Percentiles rank a stretch among this genome's conserved stretches.
These are phyloP conservation scores for Eucalyptus fibrosa DNA, from an alignment of 345 rosid species.

Conservation along the genomic window DNA sequence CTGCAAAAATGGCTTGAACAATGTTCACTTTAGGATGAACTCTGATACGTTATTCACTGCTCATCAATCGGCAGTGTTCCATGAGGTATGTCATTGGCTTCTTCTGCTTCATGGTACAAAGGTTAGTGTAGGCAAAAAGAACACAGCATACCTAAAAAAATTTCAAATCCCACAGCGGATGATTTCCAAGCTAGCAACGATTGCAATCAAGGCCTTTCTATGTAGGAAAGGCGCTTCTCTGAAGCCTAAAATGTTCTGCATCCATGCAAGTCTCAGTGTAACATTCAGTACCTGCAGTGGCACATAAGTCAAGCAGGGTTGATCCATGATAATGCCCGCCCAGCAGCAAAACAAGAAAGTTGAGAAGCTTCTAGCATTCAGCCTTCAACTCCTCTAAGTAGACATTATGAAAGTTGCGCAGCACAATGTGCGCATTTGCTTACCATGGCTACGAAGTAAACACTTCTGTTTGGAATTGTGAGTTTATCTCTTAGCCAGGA, in stretches of 20 bases:
- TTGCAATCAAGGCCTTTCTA: conserved; percentile 30
- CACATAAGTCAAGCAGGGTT: not conserved
- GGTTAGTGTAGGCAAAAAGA: too few species aligned
- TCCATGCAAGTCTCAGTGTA: conserved; percentile 68
- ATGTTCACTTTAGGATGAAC: not conserved
- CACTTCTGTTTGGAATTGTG: conserved; percentile 26
- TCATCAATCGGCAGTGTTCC: not conserved
- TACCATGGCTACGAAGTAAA: conserved; percentile 70
- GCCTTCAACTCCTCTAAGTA: not conserved
- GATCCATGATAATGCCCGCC: not conserved
- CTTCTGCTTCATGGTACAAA: not conserved
- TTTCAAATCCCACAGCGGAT: conserved; percentile 80
- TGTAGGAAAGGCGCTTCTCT: conserved; percentile 42
- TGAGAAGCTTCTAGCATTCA: not conserved
- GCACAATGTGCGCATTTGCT: not conserved
- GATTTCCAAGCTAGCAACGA: conserved; percentile 60
- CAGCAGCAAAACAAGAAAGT: not conserved
- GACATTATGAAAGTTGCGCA: too few species aligned
- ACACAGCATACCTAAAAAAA: not conserved
- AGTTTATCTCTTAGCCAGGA: conserved; percentile 79
- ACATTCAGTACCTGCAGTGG: conserved; percentile 42
- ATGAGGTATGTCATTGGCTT: not conserved
- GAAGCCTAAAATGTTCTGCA: conserved; percentile 37
- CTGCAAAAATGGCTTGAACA: not conserved
- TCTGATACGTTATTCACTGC: not conserved